A percentile compares a stretch with the other conserved stretches of the same genome.
These are phyloP conservation scores for Globisporangium ultimum DNA, from an alignment of 352 stramenopile species.

Conservation along the genomic window DNA sequence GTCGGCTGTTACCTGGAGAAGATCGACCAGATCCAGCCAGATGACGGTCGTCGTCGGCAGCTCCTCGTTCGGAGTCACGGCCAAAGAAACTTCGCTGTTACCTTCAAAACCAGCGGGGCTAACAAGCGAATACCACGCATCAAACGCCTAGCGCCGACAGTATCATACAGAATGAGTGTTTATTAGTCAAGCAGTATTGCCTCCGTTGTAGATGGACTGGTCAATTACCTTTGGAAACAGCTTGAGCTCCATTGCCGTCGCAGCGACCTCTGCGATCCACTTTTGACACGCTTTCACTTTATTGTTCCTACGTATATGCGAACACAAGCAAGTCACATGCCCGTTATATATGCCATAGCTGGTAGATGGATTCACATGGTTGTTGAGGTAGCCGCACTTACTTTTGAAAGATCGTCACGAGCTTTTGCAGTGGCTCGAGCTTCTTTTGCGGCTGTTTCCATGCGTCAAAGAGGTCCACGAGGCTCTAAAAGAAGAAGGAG, in stretches of 20 bases:
- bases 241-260: constrained; percentile 50
- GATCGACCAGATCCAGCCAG: constrained; percentile 74
- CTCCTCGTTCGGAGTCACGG: constrained; percentile 60
- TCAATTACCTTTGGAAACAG: constrained; percentile 34
- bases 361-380: too few species aligned
- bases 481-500: constrained; percentile 31
- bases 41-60: constrained; percentile 48
- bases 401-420: constrained; percentile 67
- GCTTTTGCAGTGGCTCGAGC: constrained; percentile 66
- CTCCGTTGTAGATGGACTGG: too few species aligned
- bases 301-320: constrained; percentile 42
- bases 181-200: background rate
- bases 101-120: constrained; percentile 15
- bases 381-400: constrained; percentile 15
- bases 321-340: too few species aligned
- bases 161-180: background rate
- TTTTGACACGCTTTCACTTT: constrained; percentile 83
- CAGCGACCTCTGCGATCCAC: constrained; percentile 64
- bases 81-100: constrained; percentile 33
- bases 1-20: constrained; percentile 52
- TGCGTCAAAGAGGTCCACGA: constrained; percentile 71
- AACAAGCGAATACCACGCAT: constrained; percentile 76
- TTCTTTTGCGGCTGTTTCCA: constrained; percentile 52
- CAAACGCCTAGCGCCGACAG: constrained; percentile 44
- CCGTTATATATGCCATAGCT: too few species aligned